These are phyloP conservation scores for Tuber microsphaerosporum DNA, from an alignment of 495 filamentous ascomycete species.

Conservation along the genomic window DNA sequence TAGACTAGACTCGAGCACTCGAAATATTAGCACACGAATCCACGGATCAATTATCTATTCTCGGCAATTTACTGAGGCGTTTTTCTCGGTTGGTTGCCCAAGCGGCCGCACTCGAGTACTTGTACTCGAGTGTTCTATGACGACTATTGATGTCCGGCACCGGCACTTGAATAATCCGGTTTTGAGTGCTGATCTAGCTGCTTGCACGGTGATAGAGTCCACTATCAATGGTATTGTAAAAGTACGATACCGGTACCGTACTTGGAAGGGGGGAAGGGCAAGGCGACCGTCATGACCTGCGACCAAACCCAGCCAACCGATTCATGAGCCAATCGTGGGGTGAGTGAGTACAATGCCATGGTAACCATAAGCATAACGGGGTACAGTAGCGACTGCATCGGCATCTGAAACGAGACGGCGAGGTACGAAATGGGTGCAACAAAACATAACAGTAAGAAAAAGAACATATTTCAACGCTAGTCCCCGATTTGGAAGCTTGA, in stretches of 20 bases:
- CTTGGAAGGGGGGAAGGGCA: no score
- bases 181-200: neutral
- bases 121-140: no score
- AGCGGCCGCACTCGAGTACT: no score
- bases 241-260: neutral
- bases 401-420: neutral
- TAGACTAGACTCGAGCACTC: neutral
- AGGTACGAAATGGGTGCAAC: neutral
- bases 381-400: neutral
- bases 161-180: neutral
- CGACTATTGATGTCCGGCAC: neutral
- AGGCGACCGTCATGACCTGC: neutral
- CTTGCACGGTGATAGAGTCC: no score
- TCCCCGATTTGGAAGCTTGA: neutral
- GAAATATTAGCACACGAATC: neutral
- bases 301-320: neutral
- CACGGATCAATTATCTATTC: neutral
- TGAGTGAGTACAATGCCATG: neutral
- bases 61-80: neutral
- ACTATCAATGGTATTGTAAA: neutral
- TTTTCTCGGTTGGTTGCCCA: neutral
- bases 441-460: neutral
- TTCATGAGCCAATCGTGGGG: neutral
- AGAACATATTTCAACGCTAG: neutral
- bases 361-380: neutral